Conservation (phyloP, 2,329 filamentous ascomycete genomes). For the Paraconiothyrium sp. region DNA sequence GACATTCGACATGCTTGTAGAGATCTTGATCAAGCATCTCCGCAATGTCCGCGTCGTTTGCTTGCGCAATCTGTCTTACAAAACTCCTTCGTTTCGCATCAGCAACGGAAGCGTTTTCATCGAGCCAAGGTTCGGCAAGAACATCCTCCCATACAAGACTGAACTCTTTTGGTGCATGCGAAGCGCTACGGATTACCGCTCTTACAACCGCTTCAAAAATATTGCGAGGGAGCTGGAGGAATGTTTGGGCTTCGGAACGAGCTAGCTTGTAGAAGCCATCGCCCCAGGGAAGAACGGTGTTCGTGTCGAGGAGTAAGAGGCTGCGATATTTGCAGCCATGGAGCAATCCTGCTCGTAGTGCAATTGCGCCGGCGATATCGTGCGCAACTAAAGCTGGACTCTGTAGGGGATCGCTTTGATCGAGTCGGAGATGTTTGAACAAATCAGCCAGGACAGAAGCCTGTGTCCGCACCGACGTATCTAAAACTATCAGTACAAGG, state of each 20-base stretch:
- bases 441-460: slow-evolving; percentile 3
- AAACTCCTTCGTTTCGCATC: slow-evolving; percentile 4
- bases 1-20: slow-evolving; percentile 4
- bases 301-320: slow-evolving; percentile 13
- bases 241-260: slow-evolving; percentile 1
- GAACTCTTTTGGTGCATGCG: slow-evolving; percentile 3
- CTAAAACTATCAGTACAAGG: not conserved
- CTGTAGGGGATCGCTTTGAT: not conserved
- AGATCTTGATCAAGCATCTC: slow-evolving; percentile 9
- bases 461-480: slow-evolving; percentile 11
- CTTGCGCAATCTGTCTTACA: slow-evolving; percentile 13
- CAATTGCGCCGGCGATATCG: slow-evolving; percentile 13
- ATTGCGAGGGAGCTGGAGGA: slow-evolving; percentile 5
- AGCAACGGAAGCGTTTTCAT: not conserved
- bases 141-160: slow-evolving; percentile 4
- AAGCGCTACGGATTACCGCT: slow-evolving; percentile 12
- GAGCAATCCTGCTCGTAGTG: slow-evolving; percentile 4
- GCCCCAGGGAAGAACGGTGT: slow-evolving; percentile 14
- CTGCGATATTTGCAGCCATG: slow-evolving; percentile 5
- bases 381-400: slow-evolving; percentile 8
- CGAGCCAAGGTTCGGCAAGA: slow-evolving; percentile 10
- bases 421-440: slow-evolving; percentile 1
- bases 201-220: slow-evolving; percentile 11
- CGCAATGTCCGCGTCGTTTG: slow-evolving; percentile 7
- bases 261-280: slow-evolving; percentile 13